These are phyloP conservation scores for Euphrasia arctica DNA, from an alignment of 305 asterid genomes.

Conservation along the genomic window DNA sequence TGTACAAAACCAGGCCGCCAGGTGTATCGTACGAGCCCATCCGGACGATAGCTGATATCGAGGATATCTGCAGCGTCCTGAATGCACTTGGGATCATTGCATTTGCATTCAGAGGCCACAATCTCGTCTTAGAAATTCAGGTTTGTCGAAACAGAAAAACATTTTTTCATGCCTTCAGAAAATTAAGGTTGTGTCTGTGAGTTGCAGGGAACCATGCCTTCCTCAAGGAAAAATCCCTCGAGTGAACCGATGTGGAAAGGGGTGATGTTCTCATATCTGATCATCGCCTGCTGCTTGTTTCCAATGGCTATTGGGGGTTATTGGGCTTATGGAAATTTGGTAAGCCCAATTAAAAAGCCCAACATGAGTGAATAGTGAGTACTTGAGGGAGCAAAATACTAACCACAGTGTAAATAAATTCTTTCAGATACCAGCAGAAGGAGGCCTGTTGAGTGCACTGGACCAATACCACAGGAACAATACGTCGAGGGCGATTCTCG, in stretches of 20 bases:
- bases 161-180: background rate
- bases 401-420: background rate
- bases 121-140: slow-evolving; percentile 85
- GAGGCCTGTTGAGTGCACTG: slow-evolving; percentile 66
- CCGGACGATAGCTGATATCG: slow-evolving; percentile 39
- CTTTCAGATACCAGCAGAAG: slow-evolving; percentile 66
- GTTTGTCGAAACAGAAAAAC: slow-evolving; percentile 27
- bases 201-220: slow-evolving; percentile 84
- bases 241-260: slow-evolving; percentile 90
- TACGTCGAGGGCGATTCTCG: slow-evolving; percentile 44
- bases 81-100: slow-evolving; percentile 83
- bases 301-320: slow-evolving; percentile 83
- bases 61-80: slow-evolving; percentile 46
- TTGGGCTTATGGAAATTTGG: slow-evolving; percentile 87
- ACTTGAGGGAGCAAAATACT: background rate
- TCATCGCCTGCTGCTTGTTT: slow-evolving; percentile 74
- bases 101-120: slow-evolving; percentile 88
- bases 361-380: too few species aligned
- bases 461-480: slow-evolving; percentile 52
- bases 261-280: slow-evolving; percentile 54
- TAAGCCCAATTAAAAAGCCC: slow-evolving; percentile 23
- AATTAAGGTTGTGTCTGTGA: slow-evolving; percentile 4
- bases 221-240: slow-evolving; percentile 58
- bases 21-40: slow-evolving; percentile 46
- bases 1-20: slow-evolving; percentile 46